phyloP scores from a whole-genome alignment of 352 stramenopile genomes.

The Pythium grandisporangium region DNA sequence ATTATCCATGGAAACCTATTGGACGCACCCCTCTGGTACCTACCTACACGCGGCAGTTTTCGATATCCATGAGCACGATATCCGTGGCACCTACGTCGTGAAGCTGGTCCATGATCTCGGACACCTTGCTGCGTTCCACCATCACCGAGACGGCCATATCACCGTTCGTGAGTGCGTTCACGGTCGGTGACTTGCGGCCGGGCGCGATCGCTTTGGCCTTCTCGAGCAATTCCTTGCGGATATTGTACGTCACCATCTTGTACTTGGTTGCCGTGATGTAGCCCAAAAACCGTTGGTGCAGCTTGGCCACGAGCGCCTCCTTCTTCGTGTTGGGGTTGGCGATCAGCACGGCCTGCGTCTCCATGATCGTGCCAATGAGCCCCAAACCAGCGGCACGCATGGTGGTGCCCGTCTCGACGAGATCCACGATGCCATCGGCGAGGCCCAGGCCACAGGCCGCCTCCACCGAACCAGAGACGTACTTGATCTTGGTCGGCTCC shows the following conservation, averaged over 20 bases:
- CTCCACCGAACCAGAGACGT: constrained; percentile 97
- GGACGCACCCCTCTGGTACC: no score
- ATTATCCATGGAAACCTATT: no score
- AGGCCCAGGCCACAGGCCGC: constrained; percentile 95
- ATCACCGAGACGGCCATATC: constrained; percentile 89
- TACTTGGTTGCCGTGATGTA: constrained; percentile 97
- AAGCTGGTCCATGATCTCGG: constrained; percentile 95
- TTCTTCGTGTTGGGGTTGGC: constrained; percentile 73
- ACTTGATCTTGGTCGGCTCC: constrained; percentile 87
- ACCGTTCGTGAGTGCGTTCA: constrained; percentile 86
- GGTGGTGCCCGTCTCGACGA: constrained; percentile 98
- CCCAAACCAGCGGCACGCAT: constrained; percentile 96
- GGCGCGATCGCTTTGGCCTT: constrained; percentile 88
- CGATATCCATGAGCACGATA: constrained; percentile 95
- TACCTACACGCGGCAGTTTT: constrained; percentile 90
- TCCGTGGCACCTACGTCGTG: constrained; percentile 93
- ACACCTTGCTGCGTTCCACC: constrained; percentile 86
- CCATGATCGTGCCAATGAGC: constrained; percentile 91
- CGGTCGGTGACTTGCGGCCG: constrained; percentile 90
- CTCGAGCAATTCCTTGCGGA: constrained; percentile 85
- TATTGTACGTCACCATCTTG: constrained; percentile 98
- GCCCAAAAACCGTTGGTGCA: constrained; percentile 92
- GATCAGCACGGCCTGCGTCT: constrained; percentile 90
- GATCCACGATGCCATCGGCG: constrained; percentile 97
- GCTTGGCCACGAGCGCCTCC: constrained; percentile 66